phyloP scores from a whole-genome alignment of 2,329 filamentous ascomycete genomes.

The Diaporthe citriasiana region DNA sequence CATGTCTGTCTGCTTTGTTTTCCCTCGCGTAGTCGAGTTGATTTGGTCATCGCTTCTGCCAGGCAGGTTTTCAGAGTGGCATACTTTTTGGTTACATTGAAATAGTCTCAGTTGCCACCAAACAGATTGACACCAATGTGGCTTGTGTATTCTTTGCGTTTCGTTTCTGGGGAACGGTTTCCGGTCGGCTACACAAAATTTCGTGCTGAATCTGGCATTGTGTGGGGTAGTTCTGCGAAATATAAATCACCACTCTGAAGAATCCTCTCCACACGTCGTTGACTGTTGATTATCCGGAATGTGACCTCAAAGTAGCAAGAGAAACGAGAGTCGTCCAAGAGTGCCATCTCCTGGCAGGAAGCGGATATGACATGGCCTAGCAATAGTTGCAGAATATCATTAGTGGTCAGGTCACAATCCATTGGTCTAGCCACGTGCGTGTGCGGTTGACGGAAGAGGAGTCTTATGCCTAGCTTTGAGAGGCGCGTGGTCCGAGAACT shows the following conservation, averaged over 20 bases:
- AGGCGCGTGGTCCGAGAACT: neutral
- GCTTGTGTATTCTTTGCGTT: constrained; percentile 13
- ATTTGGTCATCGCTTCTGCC: neutral
- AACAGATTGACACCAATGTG: constrained; percentile 41
- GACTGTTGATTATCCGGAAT: too few relatives aligned
- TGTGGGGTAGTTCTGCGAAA: constrained; percentile 2
- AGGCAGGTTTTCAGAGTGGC: neutral
- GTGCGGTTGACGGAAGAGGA: neutral
- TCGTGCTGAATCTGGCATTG: constrained; percentile 6
- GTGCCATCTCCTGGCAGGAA: too few relatives aligned
- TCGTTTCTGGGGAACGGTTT: neutral
- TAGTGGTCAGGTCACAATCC: neutral
- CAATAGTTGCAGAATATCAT: neutral
- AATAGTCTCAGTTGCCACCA: constrained; percentile 16
- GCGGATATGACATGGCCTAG: too few relatives aligned
- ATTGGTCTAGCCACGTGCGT: neutral
- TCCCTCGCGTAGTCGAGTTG: neutral
- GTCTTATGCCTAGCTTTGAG: neutral
- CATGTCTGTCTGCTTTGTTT: neutral
- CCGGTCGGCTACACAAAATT: constrained; percentile 6
- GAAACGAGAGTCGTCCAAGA: neutral
- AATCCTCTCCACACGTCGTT: neutral
- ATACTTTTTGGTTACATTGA: constrained; percentile 6
- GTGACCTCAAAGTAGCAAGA: neutral
- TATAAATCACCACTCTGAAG: constrained; percentile 3